A percentile compares a stretch with the other conserved stretches of the same genome.
These are phyloP conservation scores for Nannochloropsis granulata DNA, from an alignment of 108 stramenopile genomes.

Conservation along the genomic window DNA sequence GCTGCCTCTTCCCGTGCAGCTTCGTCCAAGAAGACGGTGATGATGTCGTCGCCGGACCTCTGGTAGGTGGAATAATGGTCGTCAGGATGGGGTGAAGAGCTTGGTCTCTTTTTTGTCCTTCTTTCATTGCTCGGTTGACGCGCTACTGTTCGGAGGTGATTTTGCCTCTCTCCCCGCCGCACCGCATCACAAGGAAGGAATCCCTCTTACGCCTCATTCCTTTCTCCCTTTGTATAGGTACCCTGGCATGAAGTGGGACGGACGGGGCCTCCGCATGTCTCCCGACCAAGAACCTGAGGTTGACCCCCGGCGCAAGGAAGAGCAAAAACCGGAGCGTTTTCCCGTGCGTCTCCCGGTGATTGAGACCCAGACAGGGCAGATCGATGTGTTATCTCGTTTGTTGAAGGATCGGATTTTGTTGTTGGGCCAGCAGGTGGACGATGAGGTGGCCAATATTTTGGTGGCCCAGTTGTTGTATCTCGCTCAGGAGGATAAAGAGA, in stretches of 20 bases:
- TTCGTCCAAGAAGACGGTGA: background rate
- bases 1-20: background rate
- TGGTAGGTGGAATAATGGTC: background rate
- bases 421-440: constrained; percentile 69
- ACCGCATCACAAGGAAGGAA: too few species aligned
- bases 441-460: constrained; percentile 75
- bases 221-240: background rate
- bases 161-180: too few species aligned
- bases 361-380: constrained; percentile 29
- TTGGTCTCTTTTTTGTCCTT: too few species aligned
- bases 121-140: too few species aligned
- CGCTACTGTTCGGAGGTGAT: too few species aligned
- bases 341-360: constrained; percentile 17
- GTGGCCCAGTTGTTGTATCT: constrained; percentile 57
- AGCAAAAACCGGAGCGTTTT: background rate
- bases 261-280: background rate
- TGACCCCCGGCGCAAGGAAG: constrained; percentile 23
- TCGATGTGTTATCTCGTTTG: constrained; percentile 81
- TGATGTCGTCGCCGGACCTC: background rate
- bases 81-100: too few species aligned
- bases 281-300: constrained; percentile 23
- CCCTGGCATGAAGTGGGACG: background rate
- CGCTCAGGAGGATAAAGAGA: constrained; percentile 77
- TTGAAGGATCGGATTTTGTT: constrained; percentile 82
- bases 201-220: background rate